Percentiles rank a stretch among this genome's conserved stretches.
phyloP scores from a whole-genome alignment of 1,284 basidiomycete species.

The Ganoderma resinaceum region DNA sequence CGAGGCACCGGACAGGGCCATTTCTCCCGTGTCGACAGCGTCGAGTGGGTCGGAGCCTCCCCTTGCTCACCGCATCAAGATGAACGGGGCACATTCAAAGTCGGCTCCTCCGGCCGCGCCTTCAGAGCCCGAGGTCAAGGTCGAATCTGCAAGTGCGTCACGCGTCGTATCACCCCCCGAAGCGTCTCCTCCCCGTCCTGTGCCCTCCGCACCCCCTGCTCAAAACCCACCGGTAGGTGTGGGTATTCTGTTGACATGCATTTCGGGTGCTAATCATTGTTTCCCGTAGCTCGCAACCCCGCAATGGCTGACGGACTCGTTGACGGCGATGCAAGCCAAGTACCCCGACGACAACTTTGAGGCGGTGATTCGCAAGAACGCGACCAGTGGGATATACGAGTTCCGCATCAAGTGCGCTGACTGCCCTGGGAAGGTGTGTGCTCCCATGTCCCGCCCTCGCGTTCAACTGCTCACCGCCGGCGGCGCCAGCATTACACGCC shows the following conservation, averaged over 20 bases:
- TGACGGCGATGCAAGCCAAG: constrained; percentile 69
- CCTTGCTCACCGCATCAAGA: constrained; percentile 63
- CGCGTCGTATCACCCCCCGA: constrained; percentile 22
- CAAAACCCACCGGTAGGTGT: constrained; percentile 32
- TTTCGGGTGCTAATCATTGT: constrained; percentile 10
- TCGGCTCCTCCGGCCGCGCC: constrained; percentile 37
- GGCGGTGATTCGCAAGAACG: constrained; percentile 68
- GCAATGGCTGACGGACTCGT: constrained; percentile 72
- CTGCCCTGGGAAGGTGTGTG: constrained; percentile 89
- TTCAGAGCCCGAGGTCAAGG: constrained; percentile 14
- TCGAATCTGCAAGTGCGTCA: constrained; percentile 9
- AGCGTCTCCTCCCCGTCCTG: constrained; percentile 24
- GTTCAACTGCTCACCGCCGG: neutral
- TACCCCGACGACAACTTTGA: constrained; percentile 89
- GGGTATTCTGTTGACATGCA: constrained; percentile 4
- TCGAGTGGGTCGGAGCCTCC: constrained; percentile 77
- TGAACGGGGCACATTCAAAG: constrained; percentile 50
- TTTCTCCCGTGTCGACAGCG: constrained; percentile 71
- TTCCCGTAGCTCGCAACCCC: constrained; percentile 52
- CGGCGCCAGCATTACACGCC: constrained; percentile 83
- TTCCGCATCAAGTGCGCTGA: constrained; percentile 96
- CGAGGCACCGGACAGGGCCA: constrained; percentile 56
- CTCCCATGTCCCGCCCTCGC: constrained; percentile 1
- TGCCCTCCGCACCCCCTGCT: constrained; percentile 24
- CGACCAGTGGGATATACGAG: constrained; percentile 62